Evolutionary conservation across 768 basidiomycete genomes (phyloP).

Genomic region (Mycena pura): DNA sequence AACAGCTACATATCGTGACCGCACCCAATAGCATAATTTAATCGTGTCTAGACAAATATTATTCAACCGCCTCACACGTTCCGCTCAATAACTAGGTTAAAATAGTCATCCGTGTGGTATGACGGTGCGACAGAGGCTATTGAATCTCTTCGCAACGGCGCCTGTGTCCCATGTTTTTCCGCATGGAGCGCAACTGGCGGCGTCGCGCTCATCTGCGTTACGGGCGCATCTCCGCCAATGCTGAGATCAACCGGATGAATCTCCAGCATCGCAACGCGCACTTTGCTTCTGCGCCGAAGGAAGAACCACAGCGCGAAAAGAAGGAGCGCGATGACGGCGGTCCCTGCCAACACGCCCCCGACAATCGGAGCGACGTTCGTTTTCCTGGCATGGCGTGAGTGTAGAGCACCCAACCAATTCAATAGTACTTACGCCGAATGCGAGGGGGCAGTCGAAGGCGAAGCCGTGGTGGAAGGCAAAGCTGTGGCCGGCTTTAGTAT

Average conservation of each 20-base stretch:
- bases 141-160: neutral
- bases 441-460: too few species aligned
- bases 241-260: neutral
- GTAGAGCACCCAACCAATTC: too few species aligned
- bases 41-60: too few species aligned
- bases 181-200: neutral
- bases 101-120: conserved; percentile 18
- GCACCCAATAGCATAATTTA: too few species aligned
- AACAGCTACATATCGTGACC: too few species aligned
- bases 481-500: too few species aligned
- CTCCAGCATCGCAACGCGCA: neutral
- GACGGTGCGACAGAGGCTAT: conserved; percentile 13
- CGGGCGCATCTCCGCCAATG: neutral
- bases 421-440: too few species aligned
- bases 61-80: too few species aligned
- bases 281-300: neutral
- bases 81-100: too few species aligned
- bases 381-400: too few species aligned
- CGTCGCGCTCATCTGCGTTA: neutral
- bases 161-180: neutral
- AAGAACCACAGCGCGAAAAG: conserved; percentile 15
- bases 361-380: conserved; percentile 6
- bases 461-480: too few species aligned
- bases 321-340: conserved; percentile 5
- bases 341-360: conserved; percentile 9